A percentile compares a stretch with the other conserved stretches of the same genome.
These are phyloP conservation scores for Chondrostereum purpureum DNA, from an alignment of 1,284 basidiomycete genomes.

Conservation along the genomic window DNA sequence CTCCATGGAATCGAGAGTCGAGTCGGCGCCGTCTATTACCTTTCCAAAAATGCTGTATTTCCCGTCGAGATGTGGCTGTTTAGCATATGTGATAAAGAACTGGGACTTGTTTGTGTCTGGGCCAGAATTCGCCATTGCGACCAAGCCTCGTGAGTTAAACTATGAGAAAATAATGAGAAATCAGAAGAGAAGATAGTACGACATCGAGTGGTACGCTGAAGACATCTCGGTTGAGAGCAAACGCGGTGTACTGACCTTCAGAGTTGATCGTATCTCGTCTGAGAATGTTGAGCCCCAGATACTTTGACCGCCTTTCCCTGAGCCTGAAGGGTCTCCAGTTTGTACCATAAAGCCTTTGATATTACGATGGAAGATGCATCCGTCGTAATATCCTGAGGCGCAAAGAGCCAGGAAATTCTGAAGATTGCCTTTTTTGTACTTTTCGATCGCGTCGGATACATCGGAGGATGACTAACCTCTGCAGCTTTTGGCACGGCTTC, in stretches of 20 bases:
- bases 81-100: constrained; percentile 91
- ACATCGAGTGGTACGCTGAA: too few species aligned
- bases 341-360: constrained; percentile 95
- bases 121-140: constrained; percentile 97
- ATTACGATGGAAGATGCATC: constrained; percentile 87
- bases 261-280: constrained; percentile 86
- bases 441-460: constrained; percentile 15
- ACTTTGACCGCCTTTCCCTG: constrained; percentile 79
- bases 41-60: constrained; percentile 94
- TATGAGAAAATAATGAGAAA: constrained; percentile 24
- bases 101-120: constrained; percentile 92
- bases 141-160: constrained; percentile 90
- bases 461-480: too few species aligned
- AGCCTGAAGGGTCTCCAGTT: constrained; percentile 80
- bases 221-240: too few species aligned
- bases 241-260: constrained; percentile 80
- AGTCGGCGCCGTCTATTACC: constrained; percentile 92
- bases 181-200: background rate
- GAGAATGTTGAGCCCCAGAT: constrained; percentile 84
- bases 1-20: constrained; percentile 87
- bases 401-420: constrained; percentile 95
- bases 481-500: constrained; percentile 92
- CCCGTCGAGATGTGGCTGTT: constrained; percentile 86
- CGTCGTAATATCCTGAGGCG: constrained; percentile 85
- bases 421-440: constrained; percentile 3